phyloP scores from a whole-genome alignment of 78 protist genomes.

The Protostelium mycophagum region DNA sequence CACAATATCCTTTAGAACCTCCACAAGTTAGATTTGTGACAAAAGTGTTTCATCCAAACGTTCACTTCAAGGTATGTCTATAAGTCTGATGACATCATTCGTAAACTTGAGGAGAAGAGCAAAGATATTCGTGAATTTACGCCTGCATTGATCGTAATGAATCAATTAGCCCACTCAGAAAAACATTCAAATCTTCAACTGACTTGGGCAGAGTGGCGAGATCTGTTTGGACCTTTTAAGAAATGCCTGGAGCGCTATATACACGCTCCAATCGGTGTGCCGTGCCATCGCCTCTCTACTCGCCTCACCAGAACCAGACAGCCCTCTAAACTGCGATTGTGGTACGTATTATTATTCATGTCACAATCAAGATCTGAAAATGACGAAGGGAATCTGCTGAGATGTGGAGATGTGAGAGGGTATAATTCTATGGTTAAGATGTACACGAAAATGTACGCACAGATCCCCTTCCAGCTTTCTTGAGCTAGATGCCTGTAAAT shows the following conservation, averaged over 20 bases:
- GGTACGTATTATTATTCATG: not conserved
- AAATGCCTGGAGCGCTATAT: constrained; percentile 81
- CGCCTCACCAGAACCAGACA: constrained; percentile 64
- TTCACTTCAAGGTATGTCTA: constrained; percentile 60
- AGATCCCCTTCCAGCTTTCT: constrained; percentile 4
- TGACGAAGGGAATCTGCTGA: constrained; percentile 86
- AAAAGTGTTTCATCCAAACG: constrained; percentile 83
- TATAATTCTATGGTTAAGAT: constrained; percentile 66
- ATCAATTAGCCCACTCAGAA: not conserved
- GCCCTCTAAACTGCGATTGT: constrained; percentile 80
- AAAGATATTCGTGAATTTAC: not conserved
- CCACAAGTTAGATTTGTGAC: constrained; percentile 71
- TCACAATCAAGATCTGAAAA: not conserved
- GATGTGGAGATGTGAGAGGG: constrained; percentile 71
- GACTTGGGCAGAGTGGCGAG: constrained; percentile 69
- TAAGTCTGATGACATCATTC: not conserved
- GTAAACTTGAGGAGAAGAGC: not conserved
- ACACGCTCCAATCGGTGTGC: constrained; percentile 77
- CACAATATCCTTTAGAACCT: constrained; percentile 80
- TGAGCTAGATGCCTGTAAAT: no score
- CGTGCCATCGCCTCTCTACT: constrained; percentile 73
- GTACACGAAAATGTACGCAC: constrained; percentile 68
- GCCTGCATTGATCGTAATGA: not conserved
- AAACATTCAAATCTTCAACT: not conserved
- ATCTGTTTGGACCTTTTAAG: constrained; percentile 86